Evolutionary conservation across 2,329 filamentous ascomycete genomes (phyloP).

Genomic region (Aspergillus sp.): DNA sequence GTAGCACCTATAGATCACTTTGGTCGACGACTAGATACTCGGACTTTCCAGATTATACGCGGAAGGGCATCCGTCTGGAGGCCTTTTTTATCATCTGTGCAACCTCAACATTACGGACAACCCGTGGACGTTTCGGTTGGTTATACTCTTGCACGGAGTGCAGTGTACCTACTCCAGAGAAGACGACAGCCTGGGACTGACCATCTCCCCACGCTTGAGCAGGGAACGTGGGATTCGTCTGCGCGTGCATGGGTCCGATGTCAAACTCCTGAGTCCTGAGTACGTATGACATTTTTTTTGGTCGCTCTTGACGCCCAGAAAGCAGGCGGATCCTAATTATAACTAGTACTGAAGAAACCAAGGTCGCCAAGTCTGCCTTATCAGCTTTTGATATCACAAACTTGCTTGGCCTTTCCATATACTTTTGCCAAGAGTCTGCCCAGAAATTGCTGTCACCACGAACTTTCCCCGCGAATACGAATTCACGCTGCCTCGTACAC

Average conservation of each 20-base stretch:
- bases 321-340: not conserved
- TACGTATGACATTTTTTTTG: not conserved
- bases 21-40: not conserved
- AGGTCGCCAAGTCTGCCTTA: slow-evolving; percentile 5
- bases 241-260: not conserved
- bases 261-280: too few relatives aligned
- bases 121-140: not conserved
- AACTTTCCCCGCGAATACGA: slow-evolving; percentile 2
- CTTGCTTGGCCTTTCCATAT: not conserved
- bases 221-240: not conserved
- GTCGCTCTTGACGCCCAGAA: not conserved
- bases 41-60: not conserved
- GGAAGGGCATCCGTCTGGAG: slow-evolving; percentile 13
- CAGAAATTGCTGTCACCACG: slow-evolving; percentile 2
- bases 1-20: not conserved
- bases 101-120: not conserved
- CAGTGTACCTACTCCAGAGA: not conserved
- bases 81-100: slow-evolving; percentile 1
- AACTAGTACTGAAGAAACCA: not conserved
- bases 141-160: not conserved
- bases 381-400: not conserved
- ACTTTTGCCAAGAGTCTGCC: slow-evolving; percentile 1
- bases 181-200: not conserved
- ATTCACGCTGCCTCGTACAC: not conserved
- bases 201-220: slow-evolving; percentile 4